A percentile compares a stretch with the other conserved stretches of the same genome.
Conservation (phyloP, 1,139 yeast species). For the Hansenula sp. region DNA sequence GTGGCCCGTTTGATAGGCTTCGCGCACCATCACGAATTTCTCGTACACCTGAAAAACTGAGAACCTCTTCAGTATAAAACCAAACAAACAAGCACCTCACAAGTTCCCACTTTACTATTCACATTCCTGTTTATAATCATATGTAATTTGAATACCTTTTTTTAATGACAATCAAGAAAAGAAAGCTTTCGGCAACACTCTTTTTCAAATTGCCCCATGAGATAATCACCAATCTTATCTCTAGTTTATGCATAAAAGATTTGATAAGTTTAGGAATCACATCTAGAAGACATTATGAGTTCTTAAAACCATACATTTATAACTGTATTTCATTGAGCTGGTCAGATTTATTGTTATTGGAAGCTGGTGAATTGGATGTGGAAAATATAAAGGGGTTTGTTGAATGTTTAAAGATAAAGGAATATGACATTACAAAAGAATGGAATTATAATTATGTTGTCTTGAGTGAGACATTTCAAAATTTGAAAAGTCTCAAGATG, state of each 20-base stretch:
- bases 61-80: too few species aligned
- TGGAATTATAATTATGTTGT: slow-evolving; percentile 27
- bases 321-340: slow-evolving; percentile 19
- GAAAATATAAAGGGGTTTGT: slow-evolving; percentile 9
- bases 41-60: too few species aligned
- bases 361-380: background rate
- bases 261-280: slow-evolving; percentile 11
- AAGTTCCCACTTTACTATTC: too few species aligned
- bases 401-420: slow-evolving; percentile 20
- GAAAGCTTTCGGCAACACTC: background rate
- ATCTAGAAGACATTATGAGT: slow-evolving; percentile 5
- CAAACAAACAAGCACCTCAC: too few species aligned
- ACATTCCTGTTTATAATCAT: too few species aligned
- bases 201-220: slow-evolving; percentile 7
- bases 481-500: slow-evolving; percentile 18
- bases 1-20: too few species aligned
- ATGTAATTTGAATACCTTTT: too few species aligned
- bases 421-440: slow-evolving; percentile 24
- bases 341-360: slow-evolving; percentile 11
- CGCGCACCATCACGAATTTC: too few species aligned
- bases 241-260: slow-evolving; percentile 13
- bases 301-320: slow-evolving; percentile 24
- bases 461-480: slow-evolving; percentile 17
- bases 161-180: background rate
- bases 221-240: slow-evolving; percentile 8